Evolutionary conservation across 169 alveolate genomes (phyloP).

Genomic region (Plasmodium vivax): DNA sequence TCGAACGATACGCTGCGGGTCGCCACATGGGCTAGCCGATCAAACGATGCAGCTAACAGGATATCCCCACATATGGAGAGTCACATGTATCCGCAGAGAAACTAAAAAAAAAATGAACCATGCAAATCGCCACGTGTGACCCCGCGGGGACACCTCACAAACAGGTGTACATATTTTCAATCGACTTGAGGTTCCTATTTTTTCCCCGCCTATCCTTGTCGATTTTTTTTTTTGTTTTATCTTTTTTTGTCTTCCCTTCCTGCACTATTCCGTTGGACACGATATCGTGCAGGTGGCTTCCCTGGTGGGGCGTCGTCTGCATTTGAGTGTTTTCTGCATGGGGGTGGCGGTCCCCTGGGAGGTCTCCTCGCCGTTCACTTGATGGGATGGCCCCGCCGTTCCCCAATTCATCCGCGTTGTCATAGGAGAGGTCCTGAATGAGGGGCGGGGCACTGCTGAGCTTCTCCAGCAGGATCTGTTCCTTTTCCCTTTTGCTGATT

Average conservation of each 20-base stretch:
- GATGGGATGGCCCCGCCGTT: not conserved
- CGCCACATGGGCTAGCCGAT: not conserved
- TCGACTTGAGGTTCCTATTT: constrained; percentile 12
- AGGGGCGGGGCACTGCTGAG: constrained; percentile 6
- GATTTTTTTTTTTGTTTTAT: constrained; percentile 7
- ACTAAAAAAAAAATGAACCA: not conserved
- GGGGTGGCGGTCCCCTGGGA: not conserved
- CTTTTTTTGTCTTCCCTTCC: constrained; percentile 20
- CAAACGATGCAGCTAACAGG: not conserved
- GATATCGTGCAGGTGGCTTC: constrained; percentile 1
- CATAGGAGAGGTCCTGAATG: constrained; percentile 11
- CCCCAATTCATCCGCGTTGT: not conserved
- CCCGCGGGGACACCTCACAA: not conserved
- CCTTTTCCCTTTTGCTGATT: constrained; percentile 36
- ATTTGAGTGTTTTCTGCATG: not conserved
- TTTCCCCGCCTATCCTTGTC: not conserved
- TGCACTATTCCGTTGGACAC: constrained; percentile 30
- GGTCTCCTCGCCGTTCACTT: not conserved
- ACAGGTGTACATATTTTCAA: constrained; percentile 51
- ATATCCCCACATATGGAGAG: not conserved
- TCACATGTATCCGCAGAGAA: not conserved
- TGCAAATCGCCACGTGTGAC: not conserved
- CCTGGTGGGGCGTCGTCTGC: not conserved
- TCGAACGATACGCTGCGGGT: not conserved
- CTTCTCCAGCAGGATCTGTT: constrained; percentile 35